These are phyloP conservation scores for Firmiana major DNA, from an alignment of 345 rosid species.

Conservation along the genomic window DNA sequence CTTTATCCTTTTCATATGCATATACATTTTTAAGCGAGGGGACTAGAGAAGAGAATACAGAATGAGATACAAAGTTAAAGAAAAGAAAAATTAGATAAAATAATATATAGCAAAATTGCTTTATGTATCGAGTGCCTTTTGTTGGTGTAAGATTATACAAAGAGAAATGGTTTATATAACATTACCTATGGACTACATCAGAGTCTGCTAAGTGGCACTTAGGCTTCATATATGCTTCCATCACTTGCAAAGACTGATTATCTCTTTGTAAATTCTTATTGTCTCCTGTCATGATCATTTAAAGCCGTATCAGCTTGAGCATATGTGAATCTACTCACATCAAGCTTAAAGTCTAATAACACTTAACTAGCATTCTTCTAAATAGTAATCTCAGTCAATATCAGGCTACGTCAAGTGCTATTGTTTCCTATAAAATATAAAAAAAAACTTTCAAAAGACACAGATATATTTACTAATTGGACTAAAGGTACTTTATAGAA, in stretches of 20 bases:
- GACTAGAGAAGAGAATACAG: not conserved
- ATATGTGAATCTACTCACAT: not conserved
- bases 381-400: not conserved
- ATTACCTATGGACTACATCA: conserved; percentile 55
- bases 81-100: not conserved
- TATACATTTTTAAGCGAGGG: not conserved
- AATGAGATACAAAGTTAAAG: not conserved
- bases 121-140: not conserved
- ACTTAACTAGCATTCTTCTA: not conserved
- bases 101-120: not conserved
- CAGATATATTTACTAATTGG: not conserved
- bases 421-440: not conserved
- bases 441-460: not conserved
- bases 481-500: not conserved
- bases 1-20: not conserved
- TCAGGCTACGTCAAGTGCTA: not conserved
- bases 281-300: conserved; percentile 32
- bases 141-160: not conserved
- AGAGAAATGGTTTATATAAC: conserved; percentile 16
- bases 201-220: conserved; percentile 82
- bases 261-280: conserved; percentile 26
- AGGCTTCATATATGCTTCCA: conserved; percentile 78
- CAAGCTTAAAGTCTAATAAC: not conserved
- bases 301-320: not conserved
- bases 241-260: conserved; percentile 54